Percentiles rank a stretch among this genome's conserved stretches.
Conservation (phyloP, 225 moss, liverwort and hornwort genomes). For the Polytrichum formosum region DNA sequence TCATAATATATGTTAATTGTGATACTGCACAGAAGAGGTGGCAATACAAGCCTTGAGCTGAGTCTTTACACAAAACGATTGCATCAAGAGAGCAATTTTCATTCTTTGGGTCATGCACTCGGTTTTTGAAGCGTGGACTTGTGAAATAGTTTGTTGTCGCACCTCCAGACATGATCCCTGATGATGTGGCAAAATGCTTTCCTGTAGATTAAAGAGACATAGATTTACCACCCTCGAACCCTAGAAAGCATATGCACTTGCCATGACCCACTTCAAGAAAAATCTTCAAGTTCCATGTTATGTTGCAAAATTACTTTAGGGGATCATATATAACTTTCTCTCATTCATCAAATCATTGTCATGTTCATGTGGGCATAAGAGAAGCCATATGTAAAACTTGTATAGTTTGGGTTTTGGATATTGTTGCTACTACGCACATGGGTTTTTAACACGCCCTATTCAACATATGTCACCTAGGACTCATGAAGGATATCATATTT, state of each 20-base stretch:
- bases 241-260: background rate
- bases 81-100: constrained; percentile 28
- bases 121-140: constrained; percentile 13
- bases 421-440: no score
- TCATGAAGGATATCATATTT: no score
- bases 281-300: no score
- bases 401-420: no score
- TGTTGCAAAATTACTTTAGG: no score
- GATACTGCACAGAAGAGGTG: constrained; percentile 37
- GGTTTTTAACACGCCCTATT: background rate
- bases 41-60: constrained; percentile 32
- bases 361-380: no score
- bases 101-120: constrained; percentile 28
- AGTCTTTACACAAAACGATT: constrained; percentile 10
- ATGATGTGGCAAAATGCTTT: constrained; percentile 1
- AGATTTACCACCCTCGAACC: constrained; percentile 3
- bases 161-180: constrained; percentile 14
- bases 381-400: no score
- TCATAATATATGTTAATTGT: constrained; percentile 2
- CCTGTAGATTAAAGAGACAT: background rate
- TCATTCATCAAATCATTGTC: no score
- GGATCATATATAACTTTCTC: background rate
- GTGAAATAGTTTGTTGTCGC: constrained; percentile 29
- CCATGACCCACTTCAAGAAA: background rate
- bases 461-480: background rate